These are phyloP conservation scores for Trypanosoma vivax DNA, from an alignment of 208 protist genomes.

Conservation along the genomic window DNA sequence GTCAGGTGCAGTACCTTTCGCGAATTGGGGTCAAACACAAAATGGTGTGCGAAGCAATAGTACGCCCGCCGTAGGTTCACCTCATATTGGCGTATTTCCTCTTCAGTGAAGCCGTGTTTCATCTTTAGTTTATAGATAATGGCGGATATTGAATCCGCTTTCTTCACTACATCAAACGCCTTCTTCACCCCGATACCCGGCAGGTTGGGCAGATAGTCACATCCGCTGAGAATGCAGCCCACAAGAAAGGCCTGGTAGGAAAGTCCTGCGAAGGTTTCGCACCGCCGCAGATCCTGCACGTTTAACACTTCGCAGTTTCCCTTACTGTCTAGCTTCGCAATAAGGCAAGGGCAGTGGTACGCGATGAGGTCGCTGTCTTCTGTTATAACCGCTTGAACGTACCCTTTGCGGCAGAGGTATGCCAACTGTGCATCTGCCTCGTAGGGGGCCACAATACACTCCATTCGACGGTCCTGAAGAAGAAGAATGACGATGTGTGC, in stretches of 20 bases:
- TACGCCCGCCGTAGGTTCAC: slow-evolving; percentile 50
- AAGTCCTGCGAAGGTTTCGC: slow-evolving; percentile 14
- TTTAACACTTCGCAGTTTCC: slow-evolving; percentile 18
- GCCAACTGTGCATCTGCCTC: slow-evolving; percentile 99
- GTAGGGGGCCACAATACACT: slow-evolving; percentile 98
- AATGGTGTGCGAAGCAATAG: slow-evolving; percentile 86
- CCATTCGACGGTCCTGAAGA: slow-evolving; percentile 57
- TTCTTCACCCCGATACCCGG: slow-evolving; percentile 91
- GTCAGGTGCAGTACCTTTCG: slow-evolving; percentile 36
- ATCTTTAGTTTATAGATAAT: slow-evolving; percentile 34
- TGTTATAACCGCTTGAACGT: slow-evolving; percentile 92
- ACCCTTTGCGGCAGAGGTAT: slow-evolving; percentile 85
- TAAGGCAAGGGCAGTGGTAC: slow-evolving; percentile 86
- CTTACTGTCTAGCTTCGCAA: slow-evolving; percentile 61
- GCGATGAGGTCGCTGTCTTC: slow-evolving; percentile 99
- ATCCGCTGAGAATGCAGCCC: slow-evolving; percentile 95
- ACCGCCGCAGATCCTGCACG: slow-evolving; percentile 14
- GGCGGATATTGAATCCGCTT: slow-evolving; percentile 37
- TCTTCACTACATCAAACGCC: slow-evolving; percentile 77
- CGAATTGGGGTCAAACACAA: slow-evolving; percentile 75
- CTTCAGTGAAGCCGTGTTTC: slow-evolving; percentile 49
- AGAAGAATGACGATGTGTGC: slow-evolving; percentile 72
- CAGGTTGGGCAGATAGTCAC: slow-evolving; percentile 95
- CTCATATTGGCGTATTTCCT: slow-evolving; percentile 59
- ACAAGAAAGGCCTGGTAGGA: slow-evolving; percentile 85